These are phyloP conservation scores for Petasospora fabianii DNA, from an alignment of 1,139 yeast species.

Conservation along the genomic window DNA sequence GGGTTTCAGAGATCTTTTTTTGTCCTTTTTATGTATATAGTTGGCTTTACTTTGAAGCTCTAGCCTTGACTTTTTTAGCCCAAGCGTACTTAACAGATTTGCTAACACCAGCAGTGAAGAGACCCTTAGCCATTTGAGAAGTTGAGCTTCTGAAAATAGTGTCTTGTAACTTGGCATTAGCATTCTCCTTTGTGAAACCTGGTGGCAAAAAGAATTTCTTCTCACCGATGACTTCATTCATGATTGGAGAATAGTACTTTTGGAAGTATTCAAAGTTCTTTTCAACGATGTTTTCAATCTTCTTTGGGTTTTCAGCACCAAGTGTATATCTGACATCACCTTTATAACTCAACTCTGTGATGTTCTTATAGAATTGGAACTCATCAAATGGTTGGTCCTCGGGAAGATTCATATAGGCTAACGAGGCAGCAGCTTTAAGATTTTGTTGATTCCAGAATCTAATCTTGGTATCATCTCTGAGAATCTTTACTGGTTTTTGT, in stretches of 20 bases:
- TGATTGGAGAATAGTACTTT: slow-evolving; percentile 63
- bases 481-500: slow-evolving; percentile 86
- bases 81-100: slow-evolving; percentile 73
- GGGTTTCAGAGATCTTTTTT: too few relatives aligned
- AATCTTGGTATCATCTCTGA: slow-evolving; percentile 59
- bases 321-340: slow-evolving; percentile 88
- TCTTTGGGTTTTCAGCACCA: slow-evolving; percentile 91
- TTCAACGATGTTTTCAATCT: slow-evolving; percentile 77
- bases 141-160: slow-evolving; percentile 71
- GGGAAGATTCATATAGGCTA: slow-evolving; percentile 58
- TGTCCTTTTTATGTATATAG: too few relatives aligned
- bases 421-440: slow-evolving; percentile 69
- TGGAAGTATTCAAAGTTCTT: slow-evolving; percentile 72
- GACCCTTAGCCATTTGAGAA: slow-evolving; percentile 76
- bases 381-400: slow-evolving; percentile 47
- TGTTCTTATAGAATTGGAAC: slow-evolving; percentile 64
- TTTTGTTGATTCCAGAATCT: slow-evolving; percentile 72
- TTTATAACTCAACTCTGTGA: slow-evolving; percentile 77
- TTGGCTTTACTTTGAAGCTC: too few relatives aligned
- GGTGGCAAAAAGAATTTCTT: slow-evolving; percentile 34
- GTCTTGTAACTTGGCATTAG: slow-evolving; percentile 41
- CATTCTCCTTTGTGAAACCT: slow-evolving; percentile 34
- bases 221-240: slow-evolving; percentile 42
- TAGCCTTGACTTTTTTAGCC: slow-evolving; percentile 58
- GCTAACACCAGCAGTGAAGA: slow-evolving; percentile 78